Conservation (phyloP, 108 stramenopile genomes). For the Poteriospumella lacustris region DNA sequence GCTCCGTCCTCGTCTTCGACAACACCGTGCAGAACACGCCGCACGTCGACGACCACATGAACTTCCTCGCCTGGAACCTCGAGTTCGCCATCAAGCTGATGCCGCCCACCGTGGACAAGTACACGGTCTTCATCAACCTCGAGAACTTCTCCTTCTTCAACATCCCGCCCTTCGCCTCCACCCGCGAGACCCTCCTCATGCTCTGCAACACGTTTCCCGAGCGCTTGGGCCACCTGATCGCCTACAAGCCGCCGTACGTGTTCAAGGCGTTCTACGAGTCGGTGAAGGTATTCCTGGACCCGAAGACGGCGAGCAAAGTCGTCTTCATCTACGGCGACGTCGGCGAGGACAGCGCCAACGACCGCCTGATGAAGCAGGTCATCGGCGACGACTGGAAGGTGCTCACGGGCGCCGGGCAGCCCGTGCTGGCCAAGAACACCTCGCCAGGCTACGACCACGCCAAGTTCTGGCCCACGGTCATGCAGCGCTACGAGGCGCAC, state of each 20-base stretch:
- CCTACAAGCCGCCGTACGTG: slow-evolving; percentile 11
- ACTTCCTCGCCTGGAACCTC: slow-evolving; percentile 20
- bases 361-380: not conserved
- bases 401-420: slow-evolving; percentile 24
- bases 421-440: not conserved
- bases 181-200: slow-evolving; percentile 18
- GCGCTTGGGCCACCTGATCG: slow-evolving; percentile 27
- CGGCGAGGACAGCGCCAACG: not conserved
- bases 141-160: slow-evolving; percentile 27
- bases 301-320: slow-evolving; percentile 31
- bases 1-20: slow-evolving; percentile 35
- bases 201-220: slow-evolving; percentile 13
- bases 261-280: not conserved
- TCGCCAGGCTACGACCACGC: not conserved
- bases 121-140: slow-evolving; percentile 29
- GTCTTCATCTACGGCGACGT: slow-evolving; percentile 19
- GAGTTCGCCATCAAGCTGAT: slow-evolving; percentile 19
- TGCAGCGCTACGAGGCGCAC: not conserved
- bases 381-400: slow-evolving; percentile 12
- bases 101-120: slow-evolving; percentile 18
- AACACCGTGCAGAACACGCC: slow-evolving; percentile 34
- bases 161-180: slow-evolving; percentile 27
- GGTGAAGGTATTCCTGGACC: slow-evolving; percentile 32
- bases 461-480: not conserved
- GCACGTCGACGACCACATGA: slow-evolving; percentile 23